Evolutionary conservation across 805 yeast species (phyloP).

Genomic region (Ogataea minuta): DNA sequence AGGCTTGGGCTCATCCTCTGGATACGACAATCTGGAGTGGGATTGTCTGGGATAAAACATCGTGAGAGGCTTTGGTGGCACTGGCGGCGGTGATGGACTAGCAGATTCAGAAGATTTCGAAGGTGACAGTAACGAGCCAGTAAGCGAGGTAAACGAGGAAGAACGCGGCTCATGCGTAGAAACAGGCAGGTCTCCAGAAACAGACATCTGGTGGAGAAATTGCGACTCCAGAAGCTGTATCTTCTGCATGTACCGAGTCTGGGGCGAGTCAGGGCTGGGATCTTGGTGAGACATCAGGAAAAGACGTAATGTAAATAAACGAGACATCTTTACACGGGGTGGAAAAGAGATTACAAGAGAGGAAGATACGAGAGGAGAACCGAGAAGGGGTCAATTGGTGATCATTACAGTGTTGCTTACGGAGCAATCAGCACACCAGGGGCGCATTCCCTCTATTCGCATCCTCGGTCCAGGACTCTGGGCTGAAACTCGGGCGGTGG

Average conservation of each 20-base stretch:
- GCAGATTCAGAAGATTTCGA: constrained; percentile 8
- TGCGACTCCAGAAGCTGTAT: constrained; percentile 18
- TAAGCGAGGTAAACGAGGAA: background rate
- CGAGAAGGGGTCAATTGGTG: too few species aligned
- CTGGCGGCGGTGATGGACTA: constrained; percentile 11
- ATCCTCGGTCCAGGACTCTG: too few species aligned
- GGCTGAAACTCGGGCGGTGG: too few species aligned
- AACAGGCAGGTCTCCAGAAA: background rate
- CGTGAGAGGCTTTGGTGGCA: constrained; percentile 5
- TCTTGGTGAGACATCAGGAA: constrained; percentile 3
- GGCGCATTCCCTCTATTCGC: too few species aligned
- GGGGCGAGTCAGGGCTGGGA: constrained; percentile 7
- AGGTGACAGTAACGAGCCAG: background rate
- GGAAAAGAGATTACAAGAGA: background rate
- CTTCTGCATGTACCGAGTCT: constrained; percentile 20
- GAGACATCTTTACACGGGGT: constrained; percentile 5
- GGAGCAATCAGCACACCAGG: too few species aligned
- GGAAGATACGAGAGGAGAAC: too few species aligned
- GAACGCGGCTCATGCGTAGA: background rate
- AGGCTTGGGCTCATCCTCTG: constrained; percentile 2
- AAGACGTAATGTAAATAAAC: background rate
- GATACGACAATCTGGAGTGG: constrained; percentile 7
- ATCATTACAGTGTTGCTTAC: too few species aligned
- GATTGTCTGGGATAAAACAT: background rate
- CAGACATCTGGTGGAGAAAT: constrained; percentile 8